These are phyloP conservation scores for Ogataea paraovalis DNA, from an alignment of 805 yeast species.

Conservation along the genomic window DNA sequence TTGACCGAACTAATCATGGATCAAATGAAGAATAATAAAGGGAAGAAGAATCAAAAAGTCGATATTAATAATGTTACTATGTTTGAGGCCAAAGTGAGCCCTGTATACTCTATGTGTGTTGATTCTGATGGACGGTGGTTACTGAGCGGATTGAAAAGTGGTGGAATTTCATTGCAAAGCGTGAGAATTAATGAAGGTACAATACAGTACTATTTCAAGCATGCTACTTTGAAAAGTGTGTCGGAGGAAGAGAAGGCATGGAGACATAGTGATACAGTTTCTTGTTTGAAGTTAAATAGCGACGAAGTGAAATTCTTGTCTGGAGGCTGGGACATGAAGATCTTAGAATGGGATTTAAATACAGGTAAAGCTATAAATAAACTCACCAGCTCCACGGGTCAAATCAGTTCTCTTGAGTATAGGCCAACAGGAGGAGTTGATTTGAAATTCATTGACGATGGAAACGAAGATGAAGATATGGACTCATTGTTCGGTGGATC, in stretches of 20 bases:
- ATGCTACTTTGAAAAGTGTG: conserved; percentile 6
- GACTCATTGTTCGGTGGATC: conserved; percentile 47
- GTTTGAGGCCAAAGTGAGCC: conserved; percentile 65
- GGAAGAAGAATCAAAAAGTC: conserved; percentile 25
- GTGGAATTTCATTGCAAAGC: conserved; percentile 84
- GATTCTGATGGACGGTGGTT: conserved; percentile 84
- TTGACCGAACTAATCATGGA: conserved; percentile 18
- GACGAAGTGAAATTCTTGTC: conserved; percentile 64
- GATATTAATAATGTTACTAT: conserved; percentile 33
- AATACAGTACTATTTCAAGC: conserved; percentile 66
- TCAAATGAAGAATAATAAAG: conserved; percentile 13
- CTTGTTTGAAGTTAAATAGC: conserved; percentile 60
- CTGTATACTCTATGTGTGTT: conserved; percentile 83
- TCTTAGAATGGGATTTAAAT: conserved; percentile 82
- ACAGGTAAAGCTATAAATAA: conserved; percentile 53
- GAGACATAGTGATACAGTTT: conserved; percentile 70
- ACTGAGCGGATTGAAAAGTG: conserved; percentile 72
- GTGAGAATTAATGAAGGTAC: conserved; percentile 79
- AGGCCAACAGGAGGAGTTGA: conserved; percentile 56
- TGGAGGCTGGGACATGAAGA: conserved; percentile 87
- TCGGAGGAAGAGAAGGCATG: conserved; percentile 20
- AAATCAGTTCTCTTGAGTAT: conserved; percentile 70
- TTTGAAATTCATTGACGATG: conserved; percentile 26
- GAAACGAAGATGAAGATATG: conserved; percentile 31
- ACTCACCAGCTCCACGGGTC: conserved; percentile 65